Base-by-base conservation (phyloP, 306 rosid species). In the Rosa persica region DNA sequence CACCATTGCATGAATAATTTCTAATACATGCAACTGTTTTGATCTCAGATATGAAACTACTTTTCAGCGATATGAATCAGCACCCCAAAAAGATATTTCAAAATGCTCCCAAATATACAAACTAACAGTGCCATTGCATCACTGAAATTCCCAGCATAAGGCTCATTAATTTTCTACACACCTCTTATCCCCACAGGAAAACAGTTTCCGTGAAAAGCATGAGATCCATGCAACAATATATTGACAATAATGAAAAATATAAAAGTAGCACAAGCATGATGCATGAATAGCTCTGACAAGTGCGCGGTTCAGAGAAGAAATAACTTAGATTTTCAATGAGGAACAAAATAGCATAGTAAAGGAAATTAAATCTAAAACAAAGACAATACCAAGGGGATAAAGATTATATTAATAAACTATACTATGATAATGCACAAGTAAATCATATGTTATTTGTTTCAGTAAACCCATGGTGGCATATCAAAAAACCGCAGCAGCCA, bases 101-200 rank as follows among this genome's bases (percentile, higher is more conserved):
- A 55, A 55, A 7, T 55, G 62, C 27, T n/a, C 36, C 34, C 66
- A 60, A 60, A 54, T 54, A 36, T 38, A 72, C 48, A 38, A 51
- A 36, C 7, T 8, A 51, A 22, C 49, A 73, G 76, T 54, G 51
- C 62, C 65, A 72, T 43, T 34, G 47, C n/a, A 36, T 43, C 73
- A 47, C 36, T n/a, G 20, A 67, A 11, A 6, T 69, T 44, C n/a
- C 39, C 17, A 67, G 27, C 19, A 12, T 5, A 20, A 16, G 22
- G 46, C 48, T 30, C 47, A 6, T n/a, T 52, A 20, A 43, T 20
- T 11, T 4, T 19, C 8, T 10, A 69, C 38, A 49, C 36, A 67
- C 49, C 12, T 36, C 15, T 34, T 34, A 5, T 34, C 47, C 10
- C 4, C 30, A 12, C 1, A 38, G 44, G 2, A 3, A 55, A n/a